Conservation (phyloP, 768 basidiomycete genomes). For the Imleria badia region DNA sequence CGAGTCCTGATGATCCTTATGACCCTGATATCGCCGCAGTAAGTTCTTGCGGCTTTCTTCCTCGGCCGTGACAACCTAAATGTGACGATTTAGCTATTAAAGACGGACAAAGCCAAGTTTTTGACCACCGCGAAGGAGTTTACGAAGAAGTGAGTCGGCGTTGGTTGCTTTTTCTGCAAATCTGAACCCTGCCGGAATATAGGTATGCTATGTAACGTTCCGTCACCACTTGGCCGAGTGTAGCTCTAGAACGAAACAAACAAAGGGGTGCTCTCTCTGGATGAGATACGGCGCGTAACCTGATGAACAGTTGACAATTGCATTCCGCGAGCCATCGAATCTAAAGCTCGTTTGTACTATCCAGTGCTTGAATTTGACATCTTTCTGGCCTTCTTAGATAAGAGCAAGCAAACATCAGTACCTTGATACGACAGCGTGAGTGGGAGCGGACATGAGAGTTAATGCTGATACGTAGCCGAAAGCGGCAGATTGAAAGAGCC, state of each 20-base stretch:
- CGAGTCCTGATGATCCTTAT: conserved; percentile 85
- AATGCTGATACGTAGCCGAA: conserved; percentile 11
- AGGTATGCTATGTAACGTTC: conserved; percentile 24
- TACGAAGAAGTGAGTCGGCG: conserved; percentile 69
- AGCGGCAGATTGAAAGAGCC: conserved; percentile 21
- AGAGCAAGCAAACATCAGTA: background rate
- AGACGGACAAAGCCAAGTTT: conserved; percentile 77
- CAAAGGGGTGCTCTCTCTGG: background rate
- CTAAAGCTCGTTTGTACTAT: conserved; percentile 7
- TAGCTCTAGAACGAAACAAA: conserved; percentile 11
- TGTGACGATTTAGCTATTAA: conserved; percentile 52
- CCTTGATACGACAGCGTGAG: conserved; percentile 1
- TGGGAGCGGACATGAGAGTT: conserved; percentile 8
- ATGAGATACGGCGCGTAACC: background rate
- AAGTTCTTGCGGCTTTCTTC: conserved; percentile 26
- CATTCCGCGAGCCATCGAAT: conserved; percentile 5
- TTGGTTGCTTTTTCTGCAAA: background rate
- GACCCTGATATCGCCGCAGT: conserved; percentile 86
- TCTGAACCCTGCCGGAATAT: conserved; percentile 1
- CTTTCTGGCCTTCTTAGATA: background rate
- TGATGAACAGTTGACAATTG: background rate
- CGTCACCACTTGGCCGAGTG: background rate
- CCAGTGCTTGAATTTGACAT: conserved; percentile 5
- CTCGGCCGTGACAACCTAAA: background rate
- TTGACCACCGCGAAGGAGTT: conserved; percentile 75